Base-by-base conservation (phyloP, 2,329 filamentous ascomycete genomes). In the Penicillium sp. region DNA sequence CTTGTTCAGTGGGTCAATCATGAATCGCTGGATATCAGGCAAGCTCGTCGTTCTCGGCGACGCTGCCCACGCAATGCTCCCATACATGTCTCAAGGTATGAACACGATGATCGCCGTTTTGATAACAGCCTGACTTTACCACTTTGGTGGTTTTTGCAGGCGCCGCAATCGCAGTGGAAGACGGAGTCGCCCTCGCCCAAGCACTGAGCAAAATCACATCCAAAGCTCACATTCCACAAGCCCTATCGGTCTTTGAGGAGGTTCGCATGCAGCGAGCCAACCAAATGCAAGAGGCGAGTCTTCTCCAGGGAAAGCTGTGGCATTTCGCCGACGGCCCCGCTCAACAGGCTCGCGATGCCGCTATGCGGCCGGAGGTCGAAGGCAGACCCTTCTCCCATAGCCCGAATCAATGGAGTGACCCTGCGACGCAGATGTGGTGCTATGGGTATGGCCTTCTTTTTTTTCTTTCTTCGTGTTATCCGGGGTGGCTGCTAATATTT, bases 391-490 rank as follows among this genome's bases (percentile, higher is more conserved):
- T 75, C 40, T 39, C 56, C 1, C 63, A 66, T 35, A 79, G 76
- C 41, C 64, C 76, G 0, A 79, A 79, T 47, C 76, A 79, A 61
- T 79, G 76, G 76, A 76, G 70, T 44, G 76, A 79, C 59, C 76
- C 74, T 0, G 61, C 70, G 0, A 78, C 76, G 1, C 74, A 77
- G 54, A 54, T 61, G 16, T 80, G 77, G 77, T 74, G 72, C 6
- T 80, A 79, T 62, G 75, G 75, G 0, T 79, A 80, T 61, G 75
- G 43, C 31, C n/a, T 13, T 16, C 31, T 35, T 3, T 35, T 11
- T 5, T 5, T 13, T 35, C 9, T 5, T 5, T 13, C n/a, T 14
- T 13, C 11, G 4, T 5, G 7, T 13, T 45, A 22, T 4, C 20
- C 20, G 20, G 20, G 20, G 20, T 36, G 18, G 4, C 11, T 13